These are phyloP conservation scores for Aspergillus spinulosporus DNA, from an alignment of 2,329 filamentous ascomycete species.

Conservation along the genomic window DNA sequence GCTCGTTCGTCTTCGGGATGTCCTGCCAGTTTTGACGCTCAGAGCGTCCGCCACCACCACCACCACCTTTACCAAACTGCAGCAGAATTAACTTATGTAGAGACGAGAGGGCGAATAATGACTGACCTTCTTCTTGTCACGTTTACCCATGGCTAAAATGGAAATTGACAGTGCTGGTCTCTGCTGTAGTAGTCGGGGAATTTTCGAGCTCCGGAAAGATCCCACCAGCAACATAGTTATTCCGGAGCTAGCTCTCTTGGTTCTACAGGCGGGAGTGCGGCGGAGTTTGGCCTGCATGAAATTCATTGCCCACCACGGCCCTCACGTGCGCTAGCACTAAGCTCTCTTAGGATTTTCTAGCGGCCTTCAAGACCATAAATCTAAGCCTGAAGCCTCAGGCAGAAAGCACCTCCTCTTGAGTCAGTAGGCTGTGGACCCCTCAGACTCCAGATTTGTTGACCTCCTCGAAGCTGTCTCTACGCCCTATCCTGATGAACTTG, in stretches of 20 bases:
- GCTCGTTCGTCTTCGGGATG: constrained; percentile 76
- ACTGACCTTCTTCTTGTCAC: constrained; percentile 33
- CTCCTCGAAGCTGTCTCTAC: no score
- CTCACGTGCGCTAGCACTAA: no score
- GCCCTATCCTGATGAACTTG: no score
- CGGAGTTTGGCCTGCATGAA: no score
- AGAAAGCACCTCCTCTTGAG: no score
- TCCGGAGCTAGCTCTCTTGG: not conserved
- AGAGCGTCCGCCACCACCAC: constrained; percentile 40
- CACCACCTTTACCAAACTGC: constrained; percentile 49
- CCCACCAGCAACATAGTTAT: constrained; percentile 7
- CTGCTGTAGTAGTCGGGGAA: not conserved
- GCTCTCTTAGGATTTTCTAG: no score
- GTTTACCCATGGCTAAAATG: constrained; percentile 31
- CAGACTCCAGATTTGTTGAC: no score
- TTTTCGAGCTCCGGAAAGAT: constrained; percentile 16
- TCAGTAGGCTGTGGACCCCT: no score
- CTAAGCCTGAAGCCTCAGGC: no score
- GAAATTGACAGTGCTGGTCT: not conserved
- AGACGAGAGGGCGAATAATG: not conserved
- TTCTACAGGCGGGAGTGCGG: no score
- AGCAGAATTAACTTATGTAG: constrained; percentile 1
- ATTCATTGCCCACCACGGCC: no score
- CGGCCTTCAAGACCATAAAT: no score
- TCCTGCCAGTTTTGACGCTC: constrained; percentile 56